Evolutionary conservation across 2,329 filamentous ascomycete genomes (phyloP).

Genomic region (Plectosphaerella cucumerina): DNA sequence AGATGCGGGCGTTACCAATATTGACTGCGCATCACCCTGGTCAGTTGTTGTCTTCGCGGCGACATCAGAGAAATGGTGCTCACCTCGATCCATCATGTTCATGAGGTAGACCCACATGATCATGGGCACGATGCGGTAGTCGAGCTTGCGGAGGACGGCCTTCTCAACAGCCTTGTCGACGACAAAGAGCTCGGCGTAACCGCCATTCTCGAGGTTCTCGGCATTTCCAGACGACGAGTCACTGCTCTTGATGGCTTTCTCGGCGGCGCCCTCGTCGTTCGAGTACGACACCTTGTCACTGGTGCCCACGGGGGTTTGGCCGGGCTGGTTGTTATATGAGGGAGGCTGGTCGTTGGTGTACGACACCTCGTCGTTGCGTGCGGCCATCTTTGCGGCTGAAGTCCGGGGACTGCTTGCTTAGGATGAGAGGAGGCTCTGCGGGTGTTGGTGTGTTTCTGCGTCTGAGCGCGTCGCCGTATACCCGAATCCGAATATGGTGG

Average conservation of each 20-base stretch:
- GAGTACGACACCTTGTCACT: background rate
- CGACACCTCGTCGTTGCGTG: background rate
- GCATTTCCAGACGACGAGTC: background rate
- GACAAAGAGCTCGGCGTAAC: background rate
- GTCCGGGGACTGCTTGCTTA: too few species aligned
- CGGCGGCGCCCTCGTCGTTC: background rate
- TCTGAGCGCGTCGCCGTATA: too few species aligned
- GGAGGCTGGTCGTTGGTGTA: too few species aligned
- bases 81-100: slow-evolving; percentile 31
- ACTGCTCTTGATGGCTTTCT: background rate
- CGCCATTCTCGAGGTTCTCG: background rate
- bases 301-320: too few species aligned
- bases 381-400: background rate
- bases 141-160: slow-evolving; percentile 19
- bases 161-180: slow-evolving; percentile 6
- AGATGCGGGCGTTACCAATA: slow-evolving; percentile 45
- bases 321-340: too few species aligned
- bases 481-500: too few species aligned
- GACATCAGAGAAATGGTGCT: background rate
- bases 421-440: background rate
- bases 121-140: slow-evolving; percentile 25
- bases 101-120: slow-evolving; percentile 27
- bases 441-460: background rate
- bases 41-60: background rate
- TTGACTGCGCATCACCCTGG: slow-evolving; percentile 30